Base-by-base conservation (phyloP, 2,329 filamentous ascomycete species). In the Colletotrichum filicis region DNA sequence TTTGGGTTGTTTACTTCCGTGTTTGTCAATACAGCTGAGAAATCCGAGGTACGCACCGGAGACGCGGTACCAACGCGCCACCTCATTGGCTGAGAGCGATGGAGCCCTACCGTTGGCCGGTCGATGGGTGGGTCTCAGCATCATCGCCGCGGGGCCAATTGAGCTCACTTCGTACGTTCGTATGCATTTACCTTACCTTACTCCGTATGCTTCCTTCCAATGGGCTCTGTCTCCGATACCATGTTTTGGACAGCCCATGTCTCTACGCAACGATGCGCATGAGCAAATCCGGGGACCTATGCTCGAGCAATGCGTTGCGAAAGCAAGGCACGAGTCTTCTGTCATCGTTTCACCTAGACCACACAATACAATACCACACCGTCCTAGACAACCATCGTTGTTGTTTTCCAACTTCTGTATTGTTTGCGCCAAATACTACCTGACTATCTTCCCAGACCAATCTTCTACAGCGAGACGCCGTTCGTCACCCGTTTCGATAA, bases 201-300 rank as follows among this genome's bases (percentile, higher is more conserved):
- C 32, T 35, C 32, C 32, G 32, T 35, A 11, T 28, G 5, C 52
- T 55, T 55, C 22, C 4, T 28, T 24, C 52, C 24, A 14, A 24
- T 9, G 61, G 61, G 4, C 11, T 28, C 42, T 30, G 28, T 53
- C 57, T 55, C 46, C 24, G 55, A 64, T 70, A n/a, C 66, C 60
- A 61, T 65, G 60, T 65, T 73, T 60, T 70, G 66, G 56, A 22
- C 37, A 1, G 60, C 60, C 32, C 66, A 52, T 49, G 37, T 71
- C 55, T 71, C 66, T 66, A 55, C 61, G 66, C 61, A 70, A 61
- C 60, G 24, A 73, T 61, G 67, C 30, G 60, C 71, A 71, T 73
- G 60, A 61, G 28, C 71, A 32, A 66, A 65, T 71, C 71, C 71
- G 71, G 66, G 66, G 70, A 61, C 57, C 19, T 52, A 46, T 57